Conservation (phyloP, 306 rosid genomes). For the Alnus rubra region DNA sequence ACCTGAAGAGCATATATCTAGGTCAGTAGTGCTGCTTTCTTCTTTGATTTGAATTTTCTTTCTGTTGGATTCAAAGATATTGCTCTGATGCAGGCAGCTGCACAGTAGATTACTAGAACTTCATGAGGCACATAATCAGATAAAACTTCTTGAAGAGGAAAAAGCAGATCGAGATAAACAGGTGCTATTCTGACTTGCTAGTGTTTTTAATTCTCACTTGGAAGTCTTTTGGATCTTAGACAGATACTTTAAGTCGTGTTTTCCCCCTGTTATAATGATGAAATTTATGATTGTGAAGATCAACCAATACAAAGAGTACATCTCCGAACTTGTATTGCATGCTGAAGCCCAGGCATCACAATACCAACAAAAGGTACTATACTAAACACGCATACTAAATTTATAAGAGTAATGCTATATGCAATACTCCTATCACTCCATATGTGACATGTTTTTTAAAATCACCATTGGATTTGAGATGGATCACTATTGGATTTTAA, state of each 20-base stretch:
- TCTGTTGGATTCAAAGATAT: conserved; percentile 17
- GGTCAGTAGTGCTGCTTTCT: conserved; percentile 46
- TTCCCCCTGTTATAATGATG: conserved; percentile 6
- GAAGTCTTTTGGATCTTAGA: conserved; percentile 9
- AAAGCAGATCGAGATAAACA: conserved; percentile 63
- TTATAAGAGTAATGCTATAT: not conserved
- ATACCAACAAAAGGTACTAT: conserved; percentile 88
- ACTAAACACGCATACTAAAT: conserved; percentile 6
- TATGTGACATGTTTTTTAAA: too few relatives aligned
- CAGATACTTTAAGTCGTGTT: conserved; percentile 3
- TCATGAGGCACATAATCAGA: conserved; percentile 60
- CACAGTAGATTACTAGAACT: conserved; percentile 49
- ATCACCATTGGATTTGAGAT: too few relatives aligned
- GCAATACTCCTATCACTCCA: too few relatives aligned
- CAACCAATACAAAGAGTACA: conserved; percentile 74
- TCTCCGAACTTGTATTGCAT: conserved; percentile 81
- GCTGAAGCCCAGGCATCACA: conserved; percentile 92
- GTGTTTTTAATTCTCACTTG: conserved; percentile 2
- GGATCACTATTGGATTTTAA: too few relatives aligned
- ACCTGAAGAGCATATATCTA: conserved; percentile 50
- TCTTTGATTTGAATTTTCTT: conserved; percentile 28
- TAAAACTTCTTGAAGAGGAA: conserved; percentile 84
- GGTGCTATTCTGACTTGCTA: conserved; percentile 46
- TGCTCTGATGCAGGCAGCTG: conserved; percentile 51
- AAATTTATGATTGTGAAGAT: conserved; percentile 55